Evolutionary conservation across 139 green algal genomes (phyloP), one percentile per base, ranked within the genome.

Genomic region (Trebouxia sp.): DNA sequence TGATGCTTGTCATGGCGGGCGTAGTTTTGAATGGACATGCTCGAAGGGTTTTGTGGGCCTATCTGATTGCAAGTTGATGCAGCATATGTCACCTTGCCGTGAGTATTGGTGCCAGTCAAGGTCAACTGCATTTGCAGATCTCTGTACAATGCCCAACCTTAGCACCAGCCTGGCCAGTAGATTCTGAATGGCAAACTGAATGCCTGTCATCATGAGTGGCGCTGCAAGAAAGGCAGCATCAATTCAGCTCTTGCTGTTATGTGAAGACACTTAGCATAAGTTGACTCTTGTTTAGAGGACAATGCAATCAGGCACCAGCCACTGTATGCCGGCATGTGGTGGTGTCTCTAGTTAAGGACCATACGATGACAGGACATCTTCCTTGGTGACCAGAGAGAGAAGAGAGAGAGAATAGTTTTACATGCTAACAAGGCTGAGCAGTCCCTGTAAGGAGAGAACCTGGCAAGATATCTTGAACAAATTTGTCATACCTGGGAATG

Each of bases 111-210:
- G 26, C 91, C 93, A 94, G 1, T 82, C 65, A 67, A 93, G 74
- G 0, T 48, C 76, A 15, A 84, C 72, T 11, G 79, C 79, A 3
- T 41, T 58, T 1, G 85, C 85, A 28, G 66, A 50, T 30, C 87
- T 69, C 75, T 88, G 39, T 24, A 89, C 84, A 17, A 93, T 45
- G 22, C 86, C 84, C 8, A 78, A 10, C 0, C 9, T 17, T 45
- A 98, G 87, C 6, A 92, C 78, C 12, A 75, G 3, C 24, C 80
- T 83, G 1, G 91, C 90, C 11, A 97, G 69, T 3, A 94, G 8
- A 38, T 88, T 85, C 80, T 98, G 94, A 66, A 85, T 87, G 7
- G 85, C 72, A 80, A 98, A 97, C 76, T 98, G 93, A 1, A 91
- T 12, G 38, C 83, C 80, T 55, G 85, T 91, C 78, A 93, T 85